phyloP scores from a whole-genome alignment of 768 basidiomycete species.

The Tricholoma furcatifolium region DNA sequence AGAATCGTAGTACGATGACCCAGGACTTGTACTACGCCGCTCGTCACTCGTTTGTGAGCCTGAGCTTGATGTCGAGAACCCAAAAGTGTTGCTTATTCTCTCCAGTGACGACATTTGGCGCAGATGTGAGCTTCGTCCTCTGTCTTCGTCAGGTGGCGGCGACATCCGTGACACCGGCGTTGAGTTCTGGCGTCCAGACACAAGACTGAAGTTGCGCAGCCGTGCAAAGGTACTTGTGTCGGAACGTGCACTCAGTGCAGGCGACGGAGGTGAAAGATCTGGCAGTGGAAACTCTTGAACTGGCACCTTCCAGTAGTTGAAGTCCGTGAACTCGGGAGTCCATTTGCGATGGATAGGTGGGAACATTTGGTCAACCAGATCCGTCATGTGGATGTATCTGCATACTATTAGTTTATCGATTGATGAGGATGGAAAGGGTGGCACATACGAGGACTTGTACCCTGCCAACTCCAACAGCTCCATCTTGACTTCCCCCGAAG shows the following conservation, averaged over 20 bases:
- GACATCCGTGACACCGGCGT: slow-evolving; percentile 25
- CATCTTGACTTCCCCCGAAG: slow-evolving; percentile 93
- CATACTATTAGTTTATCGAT: background rate
- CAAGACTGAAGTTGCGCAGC: slow-evolving; percentile 76
- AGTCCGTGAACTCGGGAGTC: slow-evolving; percentile 91
- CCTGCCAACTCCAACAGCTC: slow-evolving; percentile 95
- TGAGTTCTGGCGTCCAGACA: slow-evolving; percentile 40
- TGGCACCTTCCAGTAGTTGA: slow-evolving; percentile 92
- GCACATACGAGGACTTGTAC: slow-evolving; percentile 86
- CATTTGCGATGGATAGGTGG: slow-evolving; percentile 91
- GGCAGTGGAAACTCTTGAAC: slow-evolving; percentile 79
- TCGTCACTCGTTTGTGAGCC: slow-evolving; percentile 35
- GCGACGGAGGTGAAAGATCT: slow-evolving; percentile 83
- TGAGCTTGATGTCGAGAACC: slow-evolving; percentile 26
- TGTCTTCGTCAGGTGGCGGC: slow-evolving; percentile 27
- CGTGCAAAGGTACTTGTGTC: slow-evolving; percentile 78
- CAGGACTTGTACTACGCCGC: slow-evolving; percentile 51
- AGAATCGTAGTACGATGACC: slow-evolving; percentile 56
- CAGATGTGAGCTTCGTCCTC: slow-evolving; percentile 39
- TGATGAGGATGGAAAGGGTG: too few relatives aligned
- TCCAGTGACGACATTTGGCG: slow-evolving; percentile 80
- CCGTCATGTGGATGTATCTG: slow-evolving; percentile 98
- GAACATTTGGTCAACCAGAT: slow-evolving; percentile 99
- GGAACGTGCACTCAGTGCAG: slow-evolving; percentile 90
- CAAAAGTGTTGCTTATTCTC: slow-evolving; percentile 59